These are phyloP conservation scores for Tanacetum coccineum DNA, from an alignment of 129 eudicot genomes.

Conservation along the genomic window DNA sequence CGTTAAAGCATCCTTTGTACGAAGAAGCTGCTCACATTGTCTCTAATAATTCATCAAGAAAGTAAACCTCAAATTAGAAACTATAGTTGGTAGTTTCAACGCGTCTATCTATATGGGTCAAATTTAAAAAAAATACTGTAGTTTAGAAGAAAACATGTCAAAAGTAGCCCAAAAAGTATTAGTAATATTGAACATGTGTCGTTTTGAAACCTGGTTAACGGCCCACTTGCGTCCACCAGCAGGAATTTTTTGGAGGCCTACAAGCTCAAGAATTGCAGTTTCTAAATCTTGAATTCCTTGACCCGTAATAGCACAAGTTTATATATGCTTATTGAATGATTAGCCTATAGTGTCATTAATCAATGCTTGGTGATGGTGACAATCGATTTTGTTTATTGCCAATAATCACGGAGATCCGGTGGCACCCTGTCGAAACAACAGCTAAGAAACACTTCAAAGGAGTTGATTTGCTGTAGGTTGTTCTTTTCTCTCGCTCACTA, in stretches of 20 bases:
- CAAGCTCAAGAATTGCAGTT: conserved; percentile 59
- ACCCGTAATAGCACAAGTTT: conserved; percentile 86
- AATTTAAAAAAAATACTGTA: too few species aligned
- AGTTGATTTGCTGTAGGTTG: conserved; percentile 5
- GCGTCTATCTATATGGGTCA: too few species aligned
- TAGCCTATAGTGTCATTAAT: conserved; percentile 23
- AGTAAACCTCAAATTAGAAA: too few species aligned
- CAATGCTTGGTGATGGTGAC: conserved; percentile 43
- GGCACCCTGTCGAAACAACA: conserved; percentile 33
- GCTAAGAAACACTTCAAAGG: not conserved
- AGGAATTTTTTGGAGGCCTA: conserved; percentile 72
- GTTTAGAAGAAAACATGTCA: too few species aligned
- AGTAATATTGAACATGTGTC: not conserved
- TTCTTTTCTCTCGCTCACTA: too few species aligned
- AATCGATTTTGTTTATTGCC: conserved; percentile 83
- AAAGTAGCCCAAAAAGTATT: not conserved
- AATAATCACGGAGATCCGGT: conserved; percentile 65
- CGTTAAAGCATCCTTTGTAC: conserved; percentile 75
- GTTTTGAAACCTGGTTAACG: conserved; percentile 69
- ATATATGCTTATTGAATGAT: conserved; percentile 46
- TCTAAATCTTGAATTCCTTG: conserved; percentile 77
- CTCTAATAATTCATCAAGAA: conserved; percentile 46
- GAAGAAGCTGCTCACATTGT: conserved; percentile 92
- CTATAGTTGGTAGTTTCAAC: too few species aligned
- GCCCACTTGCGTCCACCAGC: conserved; percentile 87